These are phyloP conservation scores for Rauvolfia tetraphylla DNA, from an alignment of 257 asterid species.

Conservation along the genomic window DNA sequence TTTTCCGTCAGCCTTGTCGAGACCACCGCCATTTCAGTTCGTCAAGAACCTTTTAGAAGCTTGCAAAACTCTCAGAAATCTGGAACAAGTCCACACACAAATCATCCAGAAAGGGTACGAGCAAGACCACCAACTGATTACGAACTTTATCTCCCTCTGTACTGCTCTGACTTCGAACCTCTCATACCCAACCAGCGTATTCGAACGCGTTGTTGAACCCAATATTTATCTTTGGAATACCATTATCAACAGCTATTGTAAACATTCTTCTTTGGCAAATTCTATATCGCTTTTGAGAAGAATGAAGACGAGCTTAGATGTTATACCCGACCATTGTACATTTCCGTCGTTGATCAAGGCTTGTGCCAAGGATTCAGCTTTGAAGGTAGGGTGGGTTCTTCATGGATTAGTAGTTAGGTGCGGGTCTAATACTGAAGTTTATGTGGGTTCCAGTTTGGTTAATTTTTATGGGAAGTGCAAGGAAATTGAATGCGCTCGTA, in stretches of 20 bases:
- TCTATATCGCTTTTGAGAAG: slow-evolving; percentile 38
- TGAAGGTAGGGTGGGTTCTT: slow-evolving; percentile 52
- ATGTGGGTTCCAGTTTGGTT: slow-evolving; percentile 62
- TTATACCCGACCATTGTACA: slow-evolving; percentile 53
- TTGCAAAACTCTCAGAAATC: slow-evolving; percentile 39
- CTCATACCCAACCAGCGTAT: slow-evolving; percentile 42
- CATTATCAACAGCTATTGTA: slow-evolving; percentile 45
- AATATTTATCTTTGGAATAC: slow-evolving; percentile 65
- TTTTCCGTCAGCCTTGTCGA: too few species aligned
- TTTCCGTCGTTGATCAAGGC: slow-evolving; percentile 54
- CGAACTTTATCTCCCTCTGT: slow-evolving; percentile 49
- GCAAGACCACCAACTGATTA: slow-evolving; percentile 51
- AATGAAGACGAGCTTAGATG: slow-evolving; percentile 33
- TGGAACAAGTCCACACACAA: slow-evolving; percentile 49
- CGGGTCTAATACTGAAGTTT: slow-evolving; percentile 49
- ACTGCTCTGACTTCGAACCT: slow-evolving; percentile 27
- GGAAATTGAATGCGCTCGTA: slow-evolving; percentile 51
- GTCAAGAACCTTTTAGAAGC: slow-evolving; percentile 33
- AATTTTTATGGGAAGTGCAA: slow-evolving; percentile 67
- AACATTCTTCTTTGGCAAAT: slow-evolving; percentile 26
- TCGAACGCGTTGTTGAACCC: slow-evolving; percentile 45
- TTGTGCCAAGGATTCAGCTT: slow-evolving; percentile 40
- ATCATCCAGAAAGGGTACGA: slow-evolving; percentile 56
- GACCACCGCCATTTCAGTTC: slow-evolving; percentile 5
- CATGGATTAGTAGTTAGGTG: slow-evolving; percentile 53